phyloP scores from a whole-genome alignment of 352 stramenopile species.

The Hyaloperonospora brassicae region DNA sequence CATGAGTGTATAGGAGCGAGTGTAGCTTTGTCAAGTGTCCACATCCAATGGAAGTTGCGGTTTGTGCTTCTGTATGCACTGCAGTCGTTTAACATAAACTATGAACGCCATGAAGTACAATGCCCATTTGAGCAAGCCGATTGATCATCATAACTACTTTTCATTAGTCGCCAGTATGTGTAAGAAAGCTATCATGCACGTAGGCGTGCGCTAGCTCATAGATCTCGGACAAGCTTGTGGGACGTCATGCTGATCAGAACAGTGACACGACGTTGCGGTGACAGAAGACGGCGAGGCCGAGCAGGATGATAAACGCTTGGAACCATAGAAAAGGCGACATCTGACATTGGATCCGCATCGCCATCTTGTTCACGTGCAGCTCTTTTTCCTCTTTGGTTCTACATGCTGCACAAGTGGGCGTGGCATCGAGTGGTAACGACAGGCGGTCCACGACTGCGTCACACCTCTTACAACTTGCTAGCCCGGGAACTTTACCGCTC shows the following conservation, averaged over 20 bases:
- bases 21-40: too few relatives aligned
- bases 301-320: slow-evolving; percentile 49
- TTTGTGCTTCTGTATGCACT: too few relatives aligned
- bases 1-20: too few relatives aligned
- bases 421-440: slow-evolving; percentile 20
- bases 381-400: slow-evolving; percentile 25
- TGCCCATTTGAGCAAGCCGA: neutral
- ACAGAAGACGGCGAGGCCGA: slow-evolving; percentile 53
- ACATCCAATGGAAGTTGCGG: too few relatives aligned
- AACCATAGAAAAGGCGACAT: slow-evolving; percentile 71
- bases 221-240: neutral
- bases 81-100: too few relatives aligned
- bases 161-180: neutral
- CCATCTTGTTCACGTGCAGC: slow-evolving; percentile 16
- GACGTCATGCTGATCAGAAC: slow-evolving; percentile 25
- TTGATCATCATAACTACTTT: neutral
- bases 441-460: slow-evolving; percentile 41
- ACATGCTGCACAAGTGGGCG: slow-evolving; percentile 42
- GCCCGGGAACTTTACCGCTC: slow-evolving; percentile 37
- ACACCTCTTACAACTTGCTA: slow-evolving; percentile 73
- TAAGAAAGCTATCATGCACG: neutral
- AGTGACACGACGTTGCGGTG: slow-evolving; percentile 61
- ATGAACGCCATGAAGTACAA: too few relatives aligned
- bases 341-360: slow-evolving; percentile 37
- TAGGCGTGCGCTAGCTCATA: too few relatives aligned